Conservation (phyloP, 2,329 filamentous ascomycete genomes). For the Cercospora sp. region DNA sequence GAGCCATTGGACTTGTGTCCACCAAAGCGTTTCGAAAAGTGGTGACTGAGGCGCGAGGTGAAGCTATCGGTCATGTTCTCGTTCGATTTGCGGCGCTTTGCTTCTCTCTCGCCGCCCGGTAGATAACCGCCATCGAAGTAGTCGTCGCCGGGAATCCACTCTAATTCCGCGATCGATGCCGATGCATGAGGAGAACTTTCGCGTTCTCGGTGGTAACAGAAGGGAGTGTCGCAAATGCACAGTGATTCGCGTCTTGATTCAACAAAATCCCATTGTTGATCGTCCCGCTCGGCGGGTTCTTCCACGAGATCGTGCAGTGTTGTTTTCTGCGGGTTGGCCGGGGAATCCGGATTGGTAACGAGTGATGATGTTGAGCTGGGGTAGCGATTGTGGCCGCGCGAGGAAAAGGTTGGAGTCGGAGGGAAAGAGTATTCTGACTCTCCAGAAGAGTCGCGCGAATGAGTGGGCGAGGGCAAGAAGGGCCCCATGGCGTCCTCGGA, state of each 20-base stretch:
- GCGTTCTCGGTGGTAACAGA: conserved; percentile 55
- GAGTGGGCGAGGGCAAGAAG: conserved; percentile 29
- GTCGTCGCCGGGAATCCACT: conserved; percentile 48
- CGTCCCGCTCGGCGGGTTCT: conserved; percentile 71
- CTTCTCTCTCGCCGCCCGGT: conserved; percentile 44
- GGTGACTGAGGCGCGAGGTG: conserved; percentile 62
- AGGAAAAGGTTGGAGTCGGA: conserved; percentile 68
- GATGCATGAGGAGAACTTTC: conserved; percentile 14
- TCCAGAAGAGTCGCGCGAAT: conserved; percentile 40
- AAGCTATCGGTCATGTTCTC: conserved; percentile 64
- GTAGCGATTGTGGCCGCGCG: conserved; percentile 62
- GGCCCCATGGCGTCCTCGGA: conserved; percentile 27
- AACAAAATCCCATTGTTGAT: conserved; percentile 46
- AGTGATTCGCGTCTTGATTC: conserved; percentile 46
- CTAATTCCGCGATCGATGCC: conserved; percentile 19
- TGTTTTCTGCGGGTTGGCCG: conserved; percentile 51
- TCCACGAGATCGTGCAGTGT: conserved; percentile 84
- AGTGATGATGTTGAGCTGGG: conserved; percentile 79
- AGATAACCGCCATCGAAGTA: conserved; percentile 63
- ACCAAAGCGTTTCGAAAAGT: conserved; percentile 52
- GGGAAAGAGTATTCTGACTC: conserved; percentile 68
- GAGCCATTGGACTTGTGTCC: conserved; percentile 46
- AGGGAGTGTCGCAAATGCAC: conserved; percentile 68
- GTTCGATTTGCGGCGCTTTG: conserved; percentile 59
- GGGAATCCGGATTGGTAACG: conserved; percentile 62